phyloP scores from a whole-genome alignment of 495 filamentous ascomycete genomes.

The Aspergillus kassunensis region DNA sequence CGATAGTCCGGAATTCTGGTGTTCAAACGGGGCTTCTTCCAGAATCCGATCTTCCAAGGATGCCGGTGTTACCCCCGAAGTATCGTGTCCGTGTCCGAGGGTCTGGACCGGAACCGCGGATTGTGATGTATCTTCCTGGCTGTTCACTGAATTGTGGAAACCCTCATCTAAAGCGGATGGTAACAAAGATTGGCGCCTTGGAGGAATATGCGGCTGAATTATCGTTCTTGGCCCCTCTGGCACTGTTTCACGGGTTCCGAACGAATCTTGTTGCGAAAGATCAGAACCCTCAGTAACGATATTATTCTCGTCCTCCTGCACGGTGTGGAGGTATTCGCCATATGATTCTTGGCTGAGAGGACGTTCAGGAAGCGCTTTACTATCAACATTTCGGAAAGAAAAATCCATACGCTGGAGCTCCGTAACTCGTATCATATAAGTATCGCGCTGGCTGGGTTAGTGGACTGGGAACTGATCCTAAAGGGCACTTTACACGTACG shows the following conservation, averaged over 20 bases:
- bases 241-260: conserved; percentile 16
- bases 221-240: conserved; percentile 23
- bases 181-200: conserved; percentile 39
- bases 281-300: conserved; percentile 5
- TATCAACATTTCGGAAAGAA: conserved; percentile 48
- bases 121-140: conserved; percentile 5
- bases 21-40: conserved; percentile 9
- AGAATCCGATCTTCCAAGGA: conserved; percentile 1
- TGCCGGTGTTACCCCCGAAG: conserved; percentile 1
- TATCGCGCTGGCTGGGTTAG: conserved; percentile 60
- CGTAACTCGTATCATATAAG: conserved; percentile 81
- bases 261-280: conserved; percentile 16
- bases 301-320: conserved; percentile 47
- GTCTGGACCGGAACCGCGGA: conserved; percentile 5
- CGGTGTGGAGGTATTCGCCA: conserved; percentile 42
- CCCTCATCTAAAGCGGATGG: conserved; percentile 30
- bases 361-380: conserved; percentile 72
- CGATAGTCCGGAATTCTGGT: conserved; percentile 27
- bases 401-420: conserved; percentile 73
- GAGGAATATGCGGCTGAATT: conserved; percentile 26
- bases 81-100: not conserved
- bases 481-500: conserved; percentile 51
- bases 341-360: conserved; percentile 68
- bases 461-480: conserved; percentile 1
- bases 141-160: conserved; percentile 3